Evolutionary conservation across 1,284 basidiomycete species (phyloP).

Genomic region (Moesziomyces globuligerus): DNA sequence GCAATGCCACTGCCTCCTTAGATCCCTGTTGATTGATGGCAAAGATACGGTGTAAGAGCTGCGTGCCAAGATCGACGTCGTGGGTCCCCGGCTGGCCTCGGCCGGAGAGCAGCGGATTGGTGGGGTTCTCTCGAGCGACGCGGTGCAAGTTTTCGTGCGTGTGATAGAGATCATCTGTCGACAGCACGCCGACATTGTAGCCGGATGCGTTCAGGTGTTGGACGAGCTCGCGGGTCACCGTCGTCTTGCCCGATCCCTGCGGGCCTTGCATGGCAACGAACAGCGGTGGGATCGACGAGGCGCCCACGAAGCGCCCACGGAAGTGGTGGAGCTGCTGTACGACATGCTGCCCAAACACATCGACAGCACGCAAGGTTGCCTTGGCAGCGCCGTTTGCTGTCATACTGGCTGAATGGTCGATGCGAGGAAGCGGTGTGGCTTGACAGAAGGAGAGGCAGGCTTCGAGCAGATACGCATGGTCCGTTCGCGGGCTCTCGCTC

Average conservation of each 20-base stretch:
- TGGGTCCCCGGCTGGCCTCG: slow-evolving; percentile 45
- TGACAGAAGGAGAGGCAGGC: too few relatives aligned
- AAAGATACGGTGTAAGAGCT: slow-evolving; percentile 13
- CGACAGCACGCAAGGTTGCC: slow-evolving; percentile 12
- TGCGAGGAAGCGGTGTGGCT: too few relatives aligned
- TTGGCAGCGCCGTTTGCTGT: background rate
- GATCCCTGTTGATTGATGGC: slow-evolving; percentile 11
- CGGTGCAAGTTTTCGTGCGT: slow-evolving; percentile 21
- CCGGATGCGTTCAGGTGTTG: slow-evolving; percentile 9
- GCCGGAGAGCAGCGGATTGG: slow-evolving; percentile 31
- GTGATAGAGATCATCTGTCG: slow-evolving; percentile 41
- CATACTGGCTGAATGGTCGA: background rate
- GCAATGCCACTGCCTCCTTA: background rate
- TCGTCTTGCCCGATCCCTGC: slow-evolving; percentile 46
- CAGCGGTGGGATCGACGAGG: slow-evolving; percentile 10
- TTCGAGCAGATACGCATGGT: too few relatives aligned
- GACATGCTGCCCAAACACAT: slow-evolving; percentile 35
- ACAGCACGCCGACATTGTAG: slow-evolving; percentile 12
- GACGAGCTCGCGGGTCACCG: slow-evolving; percentile 23
- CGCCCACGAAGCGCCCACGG: slow-evolving; percentile 6
- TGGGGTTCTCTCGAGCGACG: slow-evolving; percentile 23
- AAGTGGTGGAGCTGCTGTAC: slow-evolving; percentile 13
- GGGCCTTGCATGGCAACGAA: slow-evolving; percentile 50
- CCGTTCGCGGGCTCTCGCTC: background rate
- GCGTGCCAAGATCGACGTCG: slow-evolving; percentile 19